Conservation (phyloP, 163 green algal species). For the Coccomyxa subellipsoidea region DNA sequence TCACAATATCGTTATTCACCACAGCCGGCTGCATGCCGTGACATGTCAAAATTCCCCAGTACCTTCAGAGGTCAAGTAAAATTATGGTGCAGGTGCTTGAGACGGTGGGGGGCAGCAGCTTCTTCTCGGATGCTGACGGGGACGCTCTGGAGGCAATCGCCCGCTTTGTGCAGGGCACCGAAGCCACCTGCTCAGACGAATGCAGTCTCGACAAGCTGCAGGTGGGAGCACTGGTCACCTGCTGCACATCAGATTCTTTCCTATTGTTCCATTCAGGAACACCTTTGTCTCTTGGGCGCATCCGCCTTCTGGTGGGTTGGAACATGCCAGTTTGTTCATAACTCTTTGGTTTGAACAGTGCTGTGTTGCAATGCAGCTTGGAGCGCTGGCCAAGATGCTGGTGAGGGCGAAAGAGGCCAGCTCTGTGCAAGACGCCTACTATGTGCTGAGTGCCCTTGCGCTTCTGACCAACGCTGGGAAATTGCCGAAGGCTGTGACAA, state of each 20-base stretch:
- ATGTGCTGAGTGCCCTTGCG: neutral
- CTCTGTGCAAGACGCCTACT: neutral
- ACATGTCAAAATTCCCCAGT: too few relatives aligned
- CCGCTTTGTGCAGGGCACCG: neutral
- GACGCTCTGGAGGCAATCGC: neutral
- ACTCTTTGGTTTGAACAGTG: neutral
- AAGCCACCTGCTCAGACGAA: neutral
- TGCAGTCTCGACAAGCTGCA: neutral
- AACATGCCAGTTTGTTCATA: too few relatives aligned
- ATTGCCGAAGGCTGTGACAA: neutral
- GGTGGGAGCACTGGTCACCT: neutral
- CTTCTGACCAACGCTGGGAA: neutral
- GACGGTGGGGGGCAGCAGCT: neutral
- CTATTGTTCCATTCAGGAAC: neutral
- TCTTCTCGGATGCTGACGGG: neutral
- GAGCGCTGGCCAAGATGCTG: neutral
- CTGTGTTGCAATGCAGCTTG: neutral
- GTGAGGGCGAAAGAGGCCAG: neutral
- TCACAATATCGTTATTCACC: neutral
- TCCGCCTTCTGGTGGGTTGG: too few relatives aligned
- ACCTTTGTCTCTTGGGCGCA: too few relatives aligned
- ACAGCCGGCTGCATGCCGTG: neutral
- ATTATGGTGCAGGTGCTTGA: neutral
- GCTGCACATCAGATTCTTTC: neutral
- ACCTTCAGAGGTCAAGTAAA: neutral